These are phyloP conservation scores for Fusarium sp. DNA, from an alignment of 2,329 filamentous ascomycete genomes.

Conservation along the genomic window DNA sequence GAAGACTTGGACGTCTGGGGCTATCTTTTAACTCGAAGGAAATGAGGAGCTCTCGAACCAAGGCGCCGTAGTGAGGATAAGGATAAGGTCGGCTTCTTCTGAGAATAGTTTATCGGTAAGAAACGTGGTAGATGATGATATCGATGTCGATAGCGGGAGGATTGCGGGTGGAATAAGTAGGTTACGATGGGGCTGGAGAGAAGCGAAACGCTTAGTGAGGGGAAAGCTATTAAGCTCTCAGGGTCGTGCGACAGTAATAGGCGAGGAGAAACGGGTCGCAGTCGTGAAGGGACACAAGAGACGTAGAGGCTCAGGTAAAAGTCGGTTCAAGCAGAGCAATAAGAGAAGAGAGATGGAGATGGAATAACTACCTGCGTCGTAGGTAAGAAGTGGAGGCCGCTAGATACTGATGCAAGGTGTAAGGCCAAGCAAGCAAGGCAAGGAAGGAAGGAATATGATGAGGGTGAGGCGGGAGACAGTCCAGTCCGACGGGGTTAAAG, in stretches of 20 bases:
- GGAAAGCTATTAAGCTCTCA: conserved; percentile 31
- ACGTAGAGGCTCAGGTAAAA: background rate
- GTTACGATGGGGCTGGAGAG: conserved; percentile 26
- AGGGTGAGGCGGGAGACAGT: background rate
- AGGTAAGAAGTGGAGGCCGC: conserved; percentile 30
- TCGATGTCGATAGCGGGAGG: conserved; percentile 8
- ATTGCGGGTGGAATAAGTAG: conserved; percentile 19
- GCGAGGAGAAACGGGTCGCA: conserved; percentile 12
- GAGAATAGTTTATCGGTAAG: conserved; percentile 14
- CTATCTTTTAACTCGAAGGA: conserved; percentile 9
- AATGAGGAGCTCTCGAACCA: conserved; percentile 11
- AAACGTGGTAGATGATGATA: background rate
- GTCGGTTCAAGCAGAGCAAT: background rate
- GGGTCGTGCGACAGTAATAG: conserved; percentile 29
- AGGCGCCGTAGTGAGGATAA: background rate
- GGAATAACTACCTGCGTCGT: conserved; percentile 20
- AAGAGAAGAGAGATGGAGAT: conserved; percentile 14
- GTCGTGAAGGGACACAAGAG: conserved; percentile 3
- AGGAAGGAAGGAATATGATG: background rate
- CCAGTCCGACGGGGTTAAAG: background rate
- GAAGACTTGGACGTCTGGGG: conserved; percentile 12
- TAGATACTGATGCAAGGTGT: conserved; percentile 10
- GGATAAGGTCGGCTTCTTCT: background rate
- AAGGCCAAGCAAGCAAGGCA: conserved; percentile 5
- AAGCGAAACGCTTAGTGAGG: conserved; percentile 32